A percentile compares a stretch with the other conserved stretches of the same genome.
These are phyloP conservation scores for Verticillium isaacii DNA, from an alignment of 2,329 filamentous ascomycete genomes.

Conservation along the genomic window DNA sequence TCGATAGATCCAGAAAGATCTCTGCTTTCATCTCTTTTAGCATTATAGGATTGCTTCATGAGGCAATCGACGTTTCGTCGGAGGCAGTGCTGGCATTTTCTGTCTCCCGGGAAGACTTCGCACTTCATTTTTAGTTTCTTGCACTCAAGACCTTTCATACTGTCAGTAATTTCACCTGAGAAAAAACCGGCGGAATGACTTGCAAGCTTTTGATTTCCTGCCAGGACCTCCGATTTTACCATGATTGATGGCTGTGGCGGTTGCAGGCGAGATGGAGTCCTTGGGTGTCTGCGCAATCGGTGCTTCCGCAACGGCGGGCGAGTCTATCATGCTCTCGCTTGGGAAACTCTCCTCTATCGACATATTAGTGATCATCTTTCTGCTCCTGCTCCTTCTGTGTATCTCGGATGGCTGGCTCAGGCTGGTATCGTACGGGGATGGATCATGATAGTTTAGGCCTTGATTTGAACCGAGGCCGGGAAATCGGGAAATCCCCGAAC, in stretches of 20 bases:
- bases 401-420: no score
- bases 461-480: no score
- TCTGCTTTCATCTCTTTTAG: neutral
- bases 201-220: neutral
- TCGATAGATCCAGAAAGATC: neutral
- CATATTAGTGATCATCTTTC: no score
- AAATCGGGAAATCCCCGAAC: no score
- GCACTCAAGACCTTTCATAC: constrained; percentile 2
- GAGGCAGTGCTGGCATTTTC: constrained; percentile 2
- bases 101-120: constrained; percentile 1
- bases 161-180: neutral
- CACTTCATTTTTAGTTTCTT: constrained; percentile 8
- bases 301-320: no score
- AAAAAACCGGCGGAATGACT: neutral
- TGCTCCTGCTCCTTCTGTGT: no score
- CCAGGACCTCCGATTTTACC: neutral
- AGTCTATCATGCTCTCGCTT: no score
- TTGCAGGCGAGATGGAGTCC: no score
- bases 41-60: neutral
- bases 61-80: neutral
- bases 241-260: neutral
- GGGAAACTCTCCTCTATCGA: no score
- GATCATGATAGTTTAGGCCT: no score
- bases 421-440: no score
- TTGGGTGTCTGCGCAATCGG: no score